Percentiles rank a stretch among this genome's conserved stretches.
Conservation (phyloP, 1,139 yeast species). For the Geotrichum bryndzae region DNA sequence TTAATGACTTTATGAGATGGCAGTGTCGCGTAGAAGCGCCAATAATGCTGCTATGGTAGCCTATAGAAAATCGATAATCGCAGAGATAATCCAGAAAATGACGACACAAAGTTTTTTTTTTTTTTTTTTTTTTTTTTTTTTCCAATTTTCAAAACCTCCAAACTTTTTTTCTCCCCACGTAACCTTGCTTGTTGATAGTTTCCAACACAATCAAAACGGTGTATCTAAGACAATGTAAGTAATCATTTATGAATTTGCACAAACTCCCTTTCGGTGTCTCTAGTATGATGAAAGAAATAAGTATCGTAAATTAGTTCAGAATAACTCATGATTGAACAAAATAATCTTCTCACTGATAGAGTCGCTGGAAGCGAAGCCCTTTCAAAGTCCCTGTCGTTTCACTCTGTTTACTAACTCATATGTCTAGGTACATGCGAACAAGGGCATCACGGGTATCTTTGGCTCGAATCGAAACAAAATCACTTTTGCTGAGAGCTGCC, state of each 20-base stretch:
- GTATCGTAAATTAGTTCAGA: not conserved
- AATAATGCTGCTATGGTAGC: not conserved
- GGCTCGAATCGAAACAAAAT: not conserved
- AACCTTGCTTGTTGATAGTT: not conserved
- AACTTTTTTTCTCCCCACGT: not conserved
- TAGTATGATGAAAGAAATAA: not conserved
- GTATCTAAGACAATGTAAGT: slow-evolving; percentile 1
- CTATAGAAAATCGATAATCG: not conserved
- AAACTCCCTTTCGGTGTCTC: not conserved
- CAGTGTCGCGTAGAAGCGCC: not conserved
- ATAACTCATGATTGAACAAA: slow-evolving; percentile 1
- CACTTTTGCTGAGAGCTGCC: not conserved
- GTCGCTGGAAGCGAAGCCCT: not conserved
- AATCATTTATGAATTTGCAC: not conserved
- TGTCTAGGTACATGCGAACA: not conserved
- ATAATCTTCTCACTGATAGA: slow-evolving; percentile 24
- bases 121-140: not conserved
- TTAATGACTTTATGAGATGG: not conserved
- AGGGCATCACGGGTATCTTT: not conserved
- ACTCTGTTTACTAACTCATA: not conserved
- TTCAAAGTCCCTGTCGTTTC: not conserved
- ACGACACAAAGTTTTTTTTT: not conserved
- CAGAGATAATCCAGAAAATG: not conserved
- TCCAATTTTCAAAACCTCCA: not conserved
- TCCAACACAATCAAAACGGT: not conserved